A percentile compares a stretch with the other conserved stretches of the same genome.
Evolutionary conservation across 2,329 filamentous ascomycete genomes (phyloP).

Genomic region (Colletotrichum sp.): DNA sequence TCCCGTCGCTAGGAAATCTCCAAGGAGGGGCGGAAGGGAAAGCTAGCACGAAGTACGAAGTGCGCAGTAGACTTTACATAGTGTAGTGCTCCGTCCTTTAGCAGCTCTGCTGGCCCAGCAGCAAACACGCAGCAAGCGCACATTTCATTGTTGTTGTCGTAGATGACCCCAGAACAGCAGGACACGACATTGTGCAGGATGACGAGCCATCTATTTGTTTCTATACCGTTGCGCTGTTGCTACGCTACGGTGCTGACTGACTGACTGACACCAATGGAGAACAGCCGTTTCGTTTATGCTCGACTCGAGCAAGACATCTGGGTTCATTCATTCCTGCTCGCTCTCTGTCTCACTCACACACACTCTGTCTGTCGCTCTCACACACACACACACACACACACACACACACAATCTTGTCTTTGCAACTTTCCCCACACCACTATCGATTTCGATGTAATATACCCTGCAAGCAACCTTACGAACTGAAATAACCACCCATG

Average conservation of each 20-base stretch:
- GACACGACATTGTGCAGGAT: background rate
- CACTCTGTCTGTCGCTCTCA: background rate
- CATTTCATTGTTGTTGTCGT: background rate
- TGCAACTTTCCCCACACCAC: slow-evolving; percentile 14
- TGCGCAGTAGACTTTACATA: background rate
- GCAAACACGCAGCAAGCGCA: background rate
- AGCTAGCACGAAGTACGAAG: background rate
- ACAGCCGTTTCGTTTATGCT: background rate
- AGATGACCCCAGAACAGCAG: background rate
- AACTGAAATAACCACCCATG: slow-evolving; percentile 10
- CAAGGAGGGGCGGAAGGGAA: background rate
- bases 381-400: background rate
- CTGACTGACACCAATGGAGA: background rate
- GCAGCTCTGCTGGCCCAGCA: background rate
- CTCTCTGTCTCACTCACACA: background rate
- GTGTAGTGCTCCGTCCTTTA: background rate
- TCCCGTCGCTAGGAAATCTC: background rate
- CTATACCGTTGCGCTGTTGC: background rate
- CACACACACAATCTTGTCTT: background rate
- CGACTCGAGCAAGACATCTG: background rate
- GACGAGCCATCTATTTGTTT: background rate
- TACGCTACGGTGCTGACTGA: background rate
- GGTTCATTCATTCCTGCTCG: background rate
- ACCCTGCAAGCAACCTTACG: slow-evolving; percentile 14
- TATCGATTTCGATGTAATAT: slow-evolving; percentile 21